phyloP scores from a whole-genome alignment of 768 basidiomycete genomes.

The Basidioascus undulatus region DNA sequence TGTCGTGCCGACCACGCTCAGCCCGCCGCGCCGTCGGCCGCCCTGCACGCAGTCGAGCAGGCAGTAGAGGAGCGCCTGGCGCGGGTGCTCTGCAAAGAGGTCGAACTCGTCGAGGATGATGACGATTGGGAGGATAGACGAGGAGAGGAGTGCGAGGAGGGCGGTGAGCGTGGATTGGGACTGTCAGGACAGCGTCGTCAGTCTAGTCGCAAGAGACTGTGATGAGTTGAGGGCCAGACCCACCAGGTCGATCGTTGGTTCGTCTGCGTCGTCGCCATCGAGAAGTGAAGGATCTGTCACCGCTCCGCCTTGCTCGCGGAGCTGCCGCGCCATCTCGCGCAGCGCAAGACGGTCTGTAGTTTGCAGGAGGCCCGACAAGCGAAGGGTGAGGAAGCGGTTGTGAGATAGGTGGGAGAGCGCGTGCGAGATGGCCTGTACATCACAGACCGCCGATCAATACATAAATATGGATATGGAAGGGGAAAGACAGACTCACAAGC shows the following conservation, averaged over 20 bases:
- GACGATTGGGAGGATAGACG: slow-evolving; percentile 41
- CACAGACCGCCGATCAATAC: not conserved
- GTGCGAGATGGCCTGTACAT: slow-evolving; percentile 32
- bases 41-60: slow-evolving; percentile 83
- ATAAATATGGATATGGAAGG: not conserved
- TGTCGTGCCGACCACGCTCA: slow-evolving; percentile 53
- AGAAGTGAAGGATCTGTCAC: slow-evolving; percentile 19
- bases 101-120: slow-evolving; percentile 82
- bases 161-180: slow-evolving; percentile 28
- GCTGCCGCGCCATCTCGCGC: slow-evolving; percentile 68
- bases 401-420: slow-evolving; percentile 32
- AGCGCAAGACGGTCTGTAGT: slow-evolving; percentile 71
- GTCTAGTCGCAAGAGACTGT: slow-evolving; percentile 17
- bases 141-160: slow-evolving; percentile 44
- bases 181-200: slow-evolving; percentile 23
- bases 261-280: slow-evolving; percentile 13
- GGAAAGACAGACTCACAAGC: slow-evolving; percentile 25
- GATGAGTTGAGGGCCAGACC: slow-evolving; percentile 7
- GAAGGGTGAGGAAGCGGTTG: slow-evolving; percentile 31
- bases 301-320: slow-evolving; percentile 48
- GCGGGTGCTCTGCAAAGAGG: slow-evolving; percentile 68
- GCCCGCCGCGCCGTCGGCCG: slow-evolving; percentile 31
- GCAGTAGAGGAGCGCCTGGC: slow-evolving; percentile 84
- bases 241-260: slow-evolving; percentile 23
- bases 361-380: slow-evolving; percentile 66